Percentiles rank a stretch among this genome's conserved stretches.
Evolutionary conservation across 805 yeast genomes (phyloP).

Genomic region (Metschnikowia aberdeeniae): DNA sequence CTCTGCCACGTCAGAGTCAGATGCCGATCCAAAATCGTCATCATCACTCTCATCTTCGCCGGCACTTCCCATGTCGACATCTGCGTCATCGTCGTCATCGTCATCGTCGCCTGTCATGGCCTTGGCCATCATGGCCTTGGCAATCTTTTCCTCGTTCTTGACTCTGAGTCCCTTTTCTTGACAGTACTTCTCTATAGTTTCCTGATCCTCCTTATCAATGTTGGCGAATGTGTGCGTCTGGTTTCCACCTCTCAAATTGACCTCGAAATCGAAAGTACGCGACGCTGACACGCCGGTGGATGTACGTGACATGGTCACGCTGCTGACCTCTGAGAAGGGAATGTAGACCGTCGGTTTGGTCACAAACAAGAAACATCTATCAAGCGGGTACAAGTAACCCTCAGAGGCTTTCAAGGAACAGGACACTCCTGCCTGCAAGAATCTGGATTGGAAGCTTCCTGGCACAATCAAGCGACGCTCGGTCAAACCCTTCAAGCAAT

Average conservation of each 20-base stretch:
- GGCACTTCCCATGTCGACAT: conserved; percentile 62
- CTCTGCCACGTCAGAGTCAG: conserved; percentile 74
- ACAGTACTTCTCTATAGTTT: conserved; percentile 68
- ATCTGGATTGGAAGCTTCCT: conserved; percentile 72
- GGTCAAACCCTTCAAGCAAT: conserved; percentile 84
- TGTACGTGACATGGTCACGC: conserved; percentile 81
- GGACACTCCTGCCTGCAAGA: conserved; percentile 78
- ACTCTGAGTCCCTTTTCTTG: conserved; percentile 73
- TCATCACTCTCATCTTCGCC: conserved; percentile 77
- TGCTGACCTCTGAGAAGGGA: conserved; percentile 76
- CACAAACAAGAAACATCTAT: conserved; percentile 82
- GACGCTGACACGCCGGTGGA: conserved; percentile 72
- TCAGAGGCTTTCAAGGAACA: conserved; percentile 95
- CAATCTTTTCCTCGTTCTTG: conserved; percentile 85
- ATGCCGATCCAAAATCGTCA: conserved; percentile 72
- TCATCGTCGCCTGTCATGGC: conserved; percentile 63
- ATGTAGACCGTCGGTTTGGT: conserved; percentile 93
- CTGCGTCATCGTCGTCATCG: conserved; percentile 47
- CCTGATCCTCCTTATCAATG: conserved; percentile 86
- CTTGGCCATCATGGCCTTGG: conserved; percentile 72
- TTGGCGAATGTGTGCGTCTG: conserved; percentile 82
- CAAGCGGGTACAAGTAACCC: conserved; percentile 90
- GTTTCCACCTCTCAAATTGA: conserved; percentile 57
- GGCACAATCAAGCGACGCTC: conserved; percentile 83
- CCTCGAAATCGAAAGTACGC: conserved; percentile 89